Percentiles rank a stretch among this genome's conserved stretches.
These are phyloP conservation scores for Escallonia rubra DNA, from an alignment of 129 eudicot genomes.

Conservation along the genomic window DNA sequence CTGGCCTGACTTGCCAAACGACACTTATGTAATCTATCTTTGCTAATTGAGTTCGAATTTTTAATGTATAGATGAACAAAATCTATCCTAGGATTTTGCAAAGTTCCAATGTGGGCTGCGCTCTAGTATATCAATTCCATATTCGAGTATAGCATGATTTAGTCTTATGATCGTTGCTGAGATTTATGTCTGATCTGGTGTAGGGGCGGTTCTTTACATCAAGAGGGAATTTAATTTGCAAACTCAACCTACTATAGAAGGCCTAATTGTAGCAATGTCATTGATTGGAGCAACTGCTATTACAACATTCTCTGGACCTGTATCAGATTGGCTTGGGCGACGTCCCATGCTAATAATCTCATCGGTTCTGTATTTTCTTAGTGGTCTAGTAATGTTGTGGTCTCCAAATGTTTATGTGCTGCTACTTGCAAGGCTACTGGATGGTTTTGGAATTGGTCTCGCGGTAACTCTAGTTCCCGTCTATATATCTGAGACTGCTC, in stretches of 20 bases:
- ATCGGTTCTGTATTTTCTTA: conserved; percentile 60
- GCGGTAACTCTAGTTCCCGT: conserved; percentile 95
- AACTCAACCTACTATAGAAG: conserved; percentile 64
- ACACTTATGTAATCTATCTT: not conserved
- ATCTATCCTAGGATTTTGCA: not conserved
- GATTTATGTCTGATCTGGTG: not conserved
- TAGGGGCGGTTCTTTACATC: conserved; percentile 74
- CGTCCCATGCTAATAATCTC: conserved; percentile 90
- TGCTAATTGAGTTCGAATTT: not conserved
- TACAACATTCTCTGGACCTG: conserved; percentile 84
- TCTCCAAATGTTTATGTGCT: conserved; percentile 86
- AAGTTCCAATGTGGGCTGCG: not conserved
- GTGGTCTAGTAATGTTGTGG: conserved; percentile 92
- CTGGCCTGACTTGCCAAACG: too few relatives aligned
- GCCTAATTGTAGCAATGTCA: conserved; percentile 77
- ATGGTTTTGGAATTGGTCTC: conserved; percentile 92
- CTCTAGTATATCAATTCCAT: not conserved
- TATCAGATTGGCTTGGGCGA: conserved; percentile 77
- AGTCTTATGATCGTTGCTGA: not conserved
- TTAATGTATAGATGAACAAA: not conserved
- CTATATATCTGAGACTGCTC: conserved; percentile 96
- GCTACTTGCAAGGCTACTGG: conserved; percentile 78
- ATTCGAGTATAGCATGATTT: not conserved
- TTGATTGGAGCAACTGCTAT: conserved; percentile 90
- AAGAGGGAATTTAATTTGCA: conserved; percentile 63